Base-by-base conservation (phyloP, 129 eudicot genomes). In the Lonicera japonica region DNA sequence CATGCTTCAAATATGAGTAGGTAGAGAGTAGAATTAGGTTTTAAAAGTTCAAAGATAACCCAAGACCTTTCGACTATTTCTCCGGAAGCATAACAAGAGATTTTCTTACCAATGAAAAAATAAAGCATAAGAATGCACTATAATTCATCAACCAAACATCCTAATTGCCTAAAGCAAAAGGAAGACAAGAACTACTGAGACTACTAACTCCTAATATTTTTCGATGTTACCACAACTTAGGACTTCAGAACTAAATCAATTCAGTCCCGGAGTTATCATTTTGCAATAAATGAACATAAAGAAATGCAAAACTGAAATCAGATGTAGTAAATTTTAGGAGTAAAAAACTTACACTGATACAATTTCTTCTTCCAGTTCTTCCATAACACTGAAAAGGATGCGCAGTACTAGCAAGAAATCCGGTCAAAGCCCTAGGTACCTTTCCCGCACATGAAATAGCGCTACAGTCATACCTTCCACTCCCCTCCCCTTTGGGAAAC, bases 341-440 rank as follows among this genome's bases (percentile, higher is more conserved):
- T 43, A 43, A 25, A 22, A 63, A 45, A 68, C 82, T 69, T 61
- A 79, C 89, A 68, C 34, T 58, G 51, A 60, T 1, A 64, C 71
- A 73, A 58, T 57, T 74, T 64, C 65, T 69, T 13, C 81, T 66
- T 36, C 73, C 69, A 51, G 53, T 69, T 12, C 66, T 58, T 58
- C 80, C 70, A 65, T 58, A 41, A 25, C 72, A 73, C 40, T 61
- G 71, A 46, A 75, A 43, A 22, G 73, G 57, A 63, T 71, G 79
- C 4, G 99, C 70, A 16, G 99, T 92, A 56, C 83, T 92, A 14
- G 99, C 96, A 21, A 92, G 79, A 51, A 82, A 88, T 1, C 99
- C 99, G 34, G 95, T 88, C 77, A 92, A 79, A 10, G 81, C 86
- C 82, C 96, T 82, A 17, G 99, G 95, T 56, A 95, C 94, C 77